Percentiles rank a stretch among this genome's conserved stretches.
Evolutionary conservation across 2,329 filamentous ascomycete genomes (phyloP).

Genomic region (Calonectria montana): DNA sequence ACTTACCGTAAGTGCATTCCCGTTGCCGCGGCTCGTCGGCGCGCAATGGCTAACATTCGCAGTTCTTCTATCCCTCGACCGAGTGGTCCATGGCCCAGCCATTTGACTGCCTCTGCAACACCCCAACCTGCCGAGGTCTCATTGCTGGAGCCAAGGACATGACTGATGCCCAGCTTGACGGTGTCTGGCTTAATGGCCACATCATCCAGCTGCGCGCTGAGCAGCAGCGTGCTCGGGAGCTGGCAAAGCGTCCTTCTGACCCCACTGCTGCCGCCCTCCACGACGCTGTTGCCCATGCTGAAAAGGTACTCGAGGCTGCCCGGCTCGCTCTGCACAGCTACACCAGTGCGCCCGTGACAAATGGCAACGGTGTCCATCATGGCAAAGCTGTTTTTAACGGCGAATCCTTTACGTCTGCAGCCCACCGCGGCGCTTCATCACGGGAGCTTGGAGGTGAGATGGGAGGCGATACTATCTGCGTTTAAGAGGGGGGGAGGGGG

Average conservation of each 20-base stretch:
- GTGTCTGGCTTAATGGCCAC: constrained; percentile 72
- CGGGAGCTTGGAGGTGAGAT: constrained; percentile 70
- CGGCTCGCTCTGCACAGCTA: constrained; percentile 57
- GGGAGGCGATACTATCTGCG: constrained; percentile 66
- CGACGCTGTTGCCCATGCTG: constrained; percentile 57
- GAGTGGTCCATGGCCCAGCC: constrained; percentile 81
- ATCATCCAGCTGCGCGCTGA: constrained; percentile 67
- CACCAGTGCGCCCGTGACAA: constrained; percentile 26
- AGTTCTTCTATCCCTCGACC: constrained; percentile 81
- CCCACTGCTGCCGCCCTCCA: constrained; percentile 55
- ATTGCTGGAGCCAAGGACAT: constrained; percentile 75
- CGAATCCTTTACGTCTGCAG: constrained; percentile 32
- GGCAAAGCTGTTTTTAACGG: constrained; percentile 35
- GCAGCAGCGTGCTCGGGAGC: constrained; percentile 27
- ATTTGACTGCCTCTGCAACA: constrained; percentile 74
- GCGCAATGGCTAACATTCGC: neutral
- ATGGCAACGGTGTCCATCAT: constrained; percentile 28
- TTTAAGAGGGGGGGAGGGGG: constrained; percentile 28
- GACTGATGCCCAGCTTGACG: constrained; percentile 62
- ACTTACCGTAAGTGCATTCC: constrained; percentile 59
- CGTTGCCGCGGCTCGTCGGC: too few species aligned
- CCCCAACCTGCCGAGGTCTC: constrained; percentile 66
- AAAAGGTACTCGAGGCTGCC: constrained; percentile 60
- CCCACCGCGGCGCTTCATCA: constrained; percentile 61
- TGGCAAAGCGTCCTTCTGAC: constrained; percentile 43